phyloP scores from a whole-genome alignment of 768 basidiomycete genomes.

The Tulasnella sp. region DNA sequence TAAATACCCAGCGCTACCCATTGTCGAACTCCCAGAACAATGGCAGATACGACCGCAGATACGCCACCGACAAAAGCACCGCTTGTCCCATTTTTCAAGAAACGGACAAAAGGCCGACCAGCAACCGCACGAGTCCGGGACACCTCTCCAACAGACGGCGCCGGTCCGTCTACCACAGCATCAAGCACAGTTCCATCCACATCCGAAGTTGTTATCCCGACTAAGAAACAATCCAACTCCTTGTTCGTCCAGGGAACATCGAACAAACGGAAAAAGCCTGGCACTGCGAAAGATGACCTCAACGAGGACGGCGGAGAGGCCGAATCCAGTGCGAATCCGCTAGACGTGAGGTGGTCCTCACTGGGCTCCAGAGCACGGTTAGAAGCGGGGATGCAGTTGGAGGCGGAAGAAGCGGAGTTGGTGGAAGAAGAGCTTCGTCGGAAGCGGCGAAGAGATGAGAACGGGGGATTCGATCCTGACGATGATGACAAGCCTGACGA shows the following conservation, averaged over 20 bases:
- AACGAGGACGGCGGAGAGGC: conserved; percentile 26
- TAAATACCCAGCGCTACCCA: no score
- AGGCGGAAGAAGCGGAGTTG: conserved; percentile 72
- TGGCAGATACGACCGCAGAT: conserved; percentile 7
- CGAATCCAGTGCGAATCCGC: conserved; percentile 24
- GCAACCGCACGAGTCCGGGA: conserved; percentile 66
- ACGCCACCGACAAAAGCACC: conserved; percentile 13
- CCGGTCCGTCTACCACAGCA: conserved; percentile 24
- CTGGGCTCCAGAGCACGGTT: conserved; percentile 56
- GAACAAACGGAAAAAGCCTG: conserved; percentile 42
- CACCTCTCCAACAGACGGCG: conserved; percentile 38
- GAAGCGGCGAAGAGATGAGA: conserved; percentile 39
- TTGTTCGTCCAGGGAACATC: conserved; percentile 62
- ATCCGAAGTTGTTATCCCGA: conserved; percentile 67
- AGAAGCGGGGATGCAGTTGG: conserved; percentile 55
- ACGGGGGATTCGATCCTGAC: conserved; percentile 26
- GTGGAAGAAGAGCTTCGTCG: conserved; percentile 55
- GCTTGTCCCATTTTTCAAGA: conserved; percentile 77
- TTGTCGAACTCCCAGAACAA: background rate
- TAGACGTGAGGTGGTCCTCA: conserved; percentile 62
- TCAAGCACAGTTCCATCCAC: conserved; percentile 25
- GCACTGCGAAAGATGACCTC: conserved; percentile 40
- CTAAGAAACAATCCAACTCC: conserved; percentile 51
- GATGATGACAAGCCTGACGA: conserved; percentile 53
- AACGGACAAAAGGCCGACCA: conserved; percentile 51